These are phyloP conservation scores for Coffea eugenioides DNA, from an alignment of 257 asterid genomes.

Conservation along the genomic window DNA sequence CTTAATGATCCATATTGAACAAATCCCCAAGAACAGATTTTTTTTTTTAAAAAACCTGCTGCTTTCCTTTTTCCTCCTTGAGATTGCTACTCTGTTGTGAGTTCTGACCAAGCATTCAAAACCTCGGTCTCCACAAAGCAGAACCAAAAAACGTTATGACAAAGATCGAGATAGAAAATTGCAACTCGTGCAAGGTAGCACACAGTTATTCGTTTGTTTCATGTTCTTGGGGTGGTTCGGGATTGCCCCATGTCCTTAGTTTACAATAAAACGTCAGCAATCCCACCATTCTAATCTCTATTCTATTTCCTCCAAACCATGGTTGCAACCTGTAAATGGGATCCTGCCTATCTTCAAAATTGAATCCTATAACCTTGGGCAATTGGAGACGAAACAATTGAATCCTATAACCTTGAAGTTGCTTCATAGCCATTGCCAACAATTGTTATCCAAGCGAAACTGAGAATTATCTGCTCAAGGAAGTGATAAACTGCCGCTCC, in stretches of 20 bases:
- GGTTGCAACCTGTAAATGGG: background rate
- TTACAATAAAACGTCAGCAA: background rate
- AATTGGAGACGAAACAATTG: background rate
- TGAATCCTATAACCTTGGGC: background rate
- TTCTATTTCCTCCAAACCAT: too few species aligned
- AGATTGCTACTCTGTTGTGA: background rate
- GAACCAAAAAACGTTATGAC: background rate
- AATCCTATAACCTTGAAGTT: background rate
- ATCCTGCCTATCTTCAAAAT: background rate
- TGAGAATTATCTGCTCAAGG: slow-evolving; percentile 10
- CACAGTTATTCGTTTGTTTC: background rate
- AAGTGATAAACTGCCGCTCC: slow-evolving; percentile 30
- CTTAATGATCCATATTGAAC: background rate
- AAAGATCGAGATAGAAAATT: background rate
- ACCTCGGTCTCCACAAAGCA: background rate
- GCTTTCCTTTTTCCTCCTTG: too few species aligned
- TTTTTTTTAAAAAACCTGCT: too few species aligned
- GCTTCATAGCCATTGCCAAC: background rate
- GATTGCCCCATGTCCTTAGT: background rate
- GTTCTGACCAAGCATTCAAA: background rate
- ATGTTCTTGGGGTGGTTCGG: background rate
- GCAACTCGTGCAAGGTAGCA: background rate
- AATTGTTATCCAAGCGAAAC: background rate
- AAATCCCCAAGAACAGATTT: background rate
- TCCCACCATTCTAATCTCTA: background rate